These are phyloP conservation scores for Terfezia claveryi DNA, from an alignment of 495 filamentous ascomycete genomes.

Conservation along the genomic window DNA sequence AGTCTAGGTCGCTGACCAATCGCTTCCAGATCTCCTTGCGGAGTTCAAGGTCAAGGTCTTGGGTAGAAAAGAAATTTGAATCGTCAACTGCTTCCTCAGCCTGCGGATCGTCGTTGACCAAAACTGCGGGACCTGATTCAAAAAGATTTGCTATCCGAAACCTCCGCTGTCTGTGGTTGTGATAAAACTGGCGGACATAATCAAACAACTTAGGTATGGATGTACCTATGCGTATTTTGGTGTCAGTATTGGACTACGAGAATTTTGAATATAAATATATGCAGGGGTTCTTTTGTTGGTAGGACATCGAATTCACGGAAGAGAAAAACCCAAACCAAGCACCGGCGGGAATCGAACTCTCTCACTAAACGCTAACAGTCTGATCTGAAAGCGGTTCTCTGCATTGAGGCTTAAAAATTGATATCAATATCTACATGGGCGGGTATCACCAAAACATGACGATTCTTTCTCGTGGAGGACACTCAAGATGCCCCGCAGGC, in stretches of 20 bases:
- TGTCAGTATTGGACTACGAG: neutral
- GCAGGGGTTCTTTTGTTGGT: neutral
- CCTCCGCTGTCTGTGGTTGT: constrained; percentile 10
- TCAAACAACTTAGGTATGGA: constrained; percentile 14
- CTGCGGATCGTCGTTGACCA: neutral
- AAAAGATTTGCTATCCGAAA: constrained; percentile 5
- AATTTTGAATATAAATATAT: neutral
- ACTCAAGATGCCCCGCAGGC: too few species aligned
- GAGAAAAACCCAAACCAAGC: neutral
- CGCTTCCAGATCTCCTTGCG: constrained; percentile 14
- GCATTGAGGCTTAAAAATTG: too few species aligned
- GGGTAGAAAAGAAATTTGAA: neutral
- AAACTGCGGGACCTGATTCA: constrained; percentile 3
- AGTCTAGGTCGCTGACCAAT: constrained; percentile 12
- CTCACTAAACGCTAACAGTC: neutral
- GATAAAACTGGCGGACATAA: constrained; percentile 19
- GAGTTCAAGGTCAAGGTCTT: neutral
- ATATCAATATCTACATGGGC: too few species aligned
- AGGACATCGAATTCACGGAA: neutral
- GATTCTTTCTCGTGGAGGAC: too few species aligned
- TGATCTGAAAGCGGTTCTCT: too few species aligned
- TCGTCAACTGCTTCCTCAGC: neutral
- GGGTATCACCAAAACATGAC: too few species aligned
- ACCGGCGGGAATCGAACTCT: neutral
- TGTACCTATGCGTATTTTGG: constrained; percentile 8